Evolutionary conservation across 169 alveolate species (phyloP), one percentile per base, ranked within the genome.

Genomic region (Eimeria brunetti): DNA sequence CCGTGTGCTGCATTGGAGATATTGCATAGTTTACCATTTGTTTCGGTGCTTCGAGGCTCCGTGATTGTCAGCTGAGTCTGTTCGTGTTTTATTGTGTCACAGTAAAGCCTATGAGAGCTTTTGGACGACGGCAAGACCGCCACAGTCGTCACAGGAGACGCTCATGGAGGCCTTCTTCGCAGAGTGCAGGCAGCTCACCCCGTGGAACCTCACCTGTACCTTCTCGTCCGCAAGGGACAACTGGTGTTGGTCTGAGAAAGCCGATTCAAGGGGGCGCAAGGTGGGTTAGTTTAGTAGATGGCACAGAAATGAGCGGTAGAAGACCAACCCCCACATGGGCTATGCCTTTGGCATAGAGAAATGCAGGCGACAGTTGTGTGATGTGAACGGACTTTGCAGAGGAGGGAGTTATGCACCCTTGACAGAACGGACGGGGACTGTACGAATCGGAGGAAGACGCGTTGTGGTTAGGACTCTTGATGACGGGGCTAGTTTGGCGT

Each of bases 71-170:
- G 38, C 16, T 6, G 20, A 16, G 2, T 16, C 6, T 16, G 12
- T 18, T 69, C 30, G 44, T 56, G 56, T 18, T 24, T 30, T 56
- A 33, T 16, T 83, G 53, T 16, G 44, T n/a, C 51, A 36, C 83
- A 86, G 92, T 86, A n/a, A 86, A 86, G n/a, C 92, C 92, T 36
- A 36, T 86, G 81, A 86, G 92, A 44, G 92, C 81, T 36, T 86
- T 86, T 27, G 92, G 92, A 64, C 83, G 46, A 24, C 36, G 81
- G 81, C 92, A 86, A 56, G 75, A 86, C 33, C 92, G 92, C 83
- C 71, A 60, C 81, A 27, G 58, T 14, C 92, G 92, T 36, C 81
- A 49, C 36, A 58, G 92, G 64, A 69, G 92, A 27, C 92, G 92
- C 83, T 86, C 92, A 8, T 86, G 92, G 92, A 86, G 92, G 56